Percentiles rank a stretch among this genome's conserved stretches.
Evolutionary conservation across 2,329 filamentous ascomycete species (phyloP).

Genomic region (Fusarium avenaceum): DNA sequence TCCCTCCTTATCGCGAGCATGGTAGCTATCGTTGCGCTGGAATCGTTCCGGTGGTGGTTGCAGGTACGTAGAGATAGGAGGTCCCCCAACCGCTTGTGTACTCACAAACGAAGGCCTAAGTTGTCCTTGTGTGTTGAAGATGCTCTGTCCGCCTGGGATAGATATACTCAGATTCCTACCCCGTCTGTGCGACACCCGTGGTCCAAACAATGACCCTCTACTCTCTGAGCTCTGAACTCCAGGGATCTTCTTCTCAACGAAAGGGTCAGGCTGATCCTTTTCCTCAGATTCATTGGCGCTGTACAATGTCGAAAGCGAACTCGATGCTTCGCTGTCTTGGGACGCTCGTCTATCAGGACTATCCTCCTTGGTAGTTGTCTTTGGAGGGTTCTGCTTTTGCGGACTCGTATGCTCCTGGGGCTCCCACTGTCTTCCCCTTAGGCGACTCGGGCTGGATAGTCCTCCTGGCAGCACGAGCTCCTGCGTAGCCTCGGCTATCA

Average conservation of each 20-base stretch:
- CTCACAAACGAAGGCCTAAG: constrained; percentile 45
- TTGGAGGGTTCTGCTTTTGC: constrained; percentile 6
- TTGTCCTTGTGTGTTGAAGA: constrained; percentile 30
- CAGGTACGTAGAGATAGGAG: constrained; percentile 32
- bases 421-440: constrained; percentile 50
- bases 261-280: constrained; percentile 52
- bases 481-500: constrained; percentile 56
- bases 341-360: constrained; percentile 51
- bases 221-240: constrained; percentile 12
- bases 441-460: constrained; percentile 61
- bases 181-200: constrained; percentile 33
- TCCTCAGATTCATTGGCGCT: constrained; percentile 66
- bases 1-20: constrained; percentile 25
- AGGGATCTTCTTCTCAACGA: constrained; percentile 45
- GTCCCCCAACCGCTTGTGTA: constrained; percentile 43
- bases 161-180: constrained; percentile 45
- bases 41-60: constrained; percentile 39
- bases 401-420: constrained; percentile 14
- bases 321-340: constrained; percentile 62
- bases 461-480: constrained; percentile 55
- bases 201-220: constrained; percentile 38
- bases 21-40: constrained; percentile 26
- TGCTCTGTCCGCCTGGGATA: constrained; percentile 20
- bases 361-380: constrained; percentile 26
- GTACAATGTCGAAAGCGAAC: constrained; percentile 69